A percentile compares a stretch with the other conserved stretches of the same genome.
phyloP scores from a whole-genome alignment of 106 monocot species.

The Dioscorea alata region DNA sequence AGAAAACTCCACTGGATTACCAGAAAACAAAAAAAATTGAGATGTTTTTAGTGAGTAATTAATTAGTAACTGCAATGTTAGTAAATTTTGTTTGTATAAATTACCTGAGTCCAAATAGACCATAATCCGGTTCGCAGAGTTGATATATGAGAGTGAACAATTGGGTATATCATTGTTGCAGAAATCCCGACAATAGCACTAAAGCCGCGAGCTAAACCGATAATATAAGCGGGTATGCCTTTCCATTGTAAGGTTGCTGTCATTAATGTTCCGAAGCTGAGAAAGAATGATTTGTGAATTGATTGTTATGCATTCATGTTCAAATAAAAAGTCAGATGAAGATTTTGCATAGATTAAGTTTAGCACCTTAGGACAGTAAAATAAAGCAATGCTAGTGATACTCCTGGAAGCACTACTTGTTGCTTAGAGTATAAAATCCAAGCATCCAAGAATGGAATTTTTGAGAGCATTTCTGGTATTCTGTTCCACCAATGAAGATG shows the following conservation, averaged over 20 bases:
- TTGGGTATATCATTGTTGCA: constrained; percentile 71
- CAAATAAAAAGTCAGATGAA: not conserved
- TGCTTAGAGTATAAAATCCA: constrained; percentile 79
- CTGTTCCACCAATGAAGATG: constrained; percentile 20
- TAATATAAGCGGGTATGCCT: constrained; percentile 86
- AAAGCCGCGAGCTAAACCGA: constrained; percentile 71
- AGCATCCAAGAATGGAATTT: constrained; percentile 46
- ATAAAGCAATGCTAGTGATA: constrained; percentile 77
- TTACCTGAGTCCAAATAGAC: constrained; percentile 95
- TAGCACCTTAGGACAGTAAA: constrained; percentile 76
- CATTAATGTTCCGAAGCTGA: constrained; percentile 94
- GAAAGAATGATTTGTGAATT: not conserved
- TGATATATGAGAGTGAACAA: constrained; percentile 60
- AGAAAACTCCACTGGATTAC: constrained; percentile 67
- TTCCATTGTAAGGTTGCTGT: constrained; percentile 90
- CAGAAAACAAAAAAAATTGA: not conserved
- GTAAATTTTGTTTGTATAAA: too few species aligned
- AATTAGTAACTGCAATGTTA: too few species aligned
- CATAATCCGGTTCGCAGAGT: constrained; percentile 80
- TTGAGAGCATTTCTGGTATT: constrained; percentile 29
- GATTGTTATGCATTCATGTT: not conserved
- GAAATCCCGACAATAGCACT: constrained; percentile 72
- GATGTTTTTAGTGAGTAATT: too few species aligned
- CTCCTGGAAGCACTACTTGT: constrained; percentile 80
- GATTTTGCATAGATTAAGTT: not conserved